Percentiles rank a stretch among this genome's conserved stretches.
Evolutionary conservation across 2,329 filamentous ascomycete species (phyloP).

Genomic region (Nothophoma quercina): DNA sequence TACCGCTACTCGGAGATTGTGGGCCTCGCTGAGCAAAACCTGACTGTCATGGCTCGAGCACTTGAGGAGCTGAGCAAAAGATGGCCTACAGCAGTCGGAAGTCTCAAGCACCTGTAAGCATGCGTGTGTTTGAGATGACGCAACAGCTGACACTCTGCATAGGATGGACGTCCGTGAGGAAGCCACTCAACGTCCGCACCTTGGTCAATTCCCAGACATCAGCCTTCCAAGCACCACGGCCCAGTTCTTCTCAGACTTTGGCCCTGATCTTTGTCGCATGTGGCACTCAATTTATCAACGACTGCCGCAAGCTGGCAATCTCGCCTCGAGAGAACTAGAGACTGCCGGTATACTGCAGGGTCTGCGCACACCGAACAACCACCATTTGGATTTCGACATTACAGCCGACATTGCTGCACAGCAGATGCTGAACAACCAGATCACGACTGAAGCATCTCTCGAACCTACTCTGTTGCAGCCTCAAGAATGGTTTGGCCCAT

Average conservation of each 20-base stretch:
- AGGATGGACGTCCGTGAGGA: slow-evolving; percentile 44
- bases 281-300: slow-evolving; percentile 36
- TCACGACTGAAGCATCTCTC: slow-evolving; percentile 18
- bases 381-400: slow-evolving; percentile 31
- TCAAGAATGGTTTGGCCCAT: slow-evolving; percentile 40
- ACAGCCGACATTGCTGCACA: slow-evolving; percentile 18
- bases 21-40: slow-evolving; percentile 37
- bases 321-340: slow-evolving; percentile 37
- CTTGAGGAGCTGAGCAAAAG: slow-evolving; percentile 42
- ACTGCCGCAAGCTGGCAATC: slow-evolving; percentile 26
- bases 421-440: slow-evolving; percentile 28
- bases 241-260: slow-evolving; percentile 44
- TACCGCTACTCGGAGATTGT: slow-evolving; percentile 46
- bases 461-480: slow-evolving; percentile 43
- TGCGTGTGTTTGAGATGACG: neutral
- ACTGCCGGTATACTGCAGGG: slow-evolving; percentile 44
- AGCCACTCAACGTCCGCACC: slow-evolving; percentile 34
- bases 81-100: slow-evolving; percentile 43
- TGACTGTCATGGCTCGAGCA: slow-evolving; percentile 35
- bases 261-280: slow-evolving; percentile 43
- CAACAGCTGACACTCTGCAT: neutral
- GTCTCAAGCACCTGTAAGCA: slow-evolving; percentile 37
- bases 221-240: slow-evolving; percentile 34
- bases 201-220: slow-evolving; percentile 38
- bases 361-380: slow-evolving; percentile 33